A percentile compares a stretch with the other conserved stretches of the same genome.
These are phyloP conservation scores for Trichoderma semiorbis DNA, from an alignment of 2,329 filamentous ascomycete genomes.

Conservation along the genomic window DNA sequence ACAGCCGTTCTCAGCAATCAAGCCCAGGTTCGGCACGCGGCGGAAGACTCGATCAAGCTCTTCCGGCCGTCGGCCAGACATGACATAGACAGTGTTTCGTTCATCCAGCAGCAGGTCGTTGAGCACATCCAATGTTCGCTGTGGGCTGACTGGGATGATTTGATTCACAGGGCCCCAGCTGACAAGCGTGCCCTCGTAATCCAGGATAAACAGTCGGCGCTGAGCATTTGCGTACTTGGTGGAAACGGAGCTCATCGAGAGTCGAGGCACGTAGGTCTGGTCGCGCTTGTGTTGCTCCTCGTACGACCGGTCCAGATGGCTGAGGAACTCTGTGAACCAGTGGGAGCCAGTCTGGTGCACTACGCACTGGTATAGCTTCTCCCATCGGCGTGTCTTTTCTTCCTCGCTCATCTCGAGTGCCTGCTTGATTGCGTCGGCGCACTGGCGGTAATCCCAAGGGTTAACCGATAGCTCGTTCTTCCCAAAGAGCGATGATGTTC, in stretches of 20 bases:
- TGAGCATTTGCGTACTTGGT: conserved; percentile 63
- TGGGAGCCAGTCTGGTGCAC: conserved; percentile 77
- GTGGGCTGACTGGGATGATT: conserved; percentile 79
- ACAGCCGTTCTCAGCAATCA: conserved; percentile 93
- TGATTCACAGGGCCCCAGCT: conserved; percentile 81
- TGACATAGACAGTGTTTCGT: conserved; percentile 85
- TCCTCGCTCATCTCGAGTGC: conserved; percentile 76
- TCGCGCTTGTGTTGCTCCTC: conserved; percentile 82
- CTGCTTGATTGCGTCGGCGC: conserved; percentile 77
- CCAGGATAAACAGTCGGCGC: conserved; percentile 79
- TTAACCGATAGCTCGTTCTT: conserved; percentile 82
- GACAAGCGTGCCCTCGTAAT: conserved; percentile 90
- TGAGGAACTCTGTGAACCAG: conserved; percentile 77
- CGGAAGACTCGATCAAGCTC: conserved; percentile 86
- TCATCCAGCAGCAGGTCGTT: conserved; percentile 78
- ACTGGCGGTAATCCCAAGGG: conserved; percentile 90
- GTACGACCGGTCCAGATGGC: conserved; percentile 70
- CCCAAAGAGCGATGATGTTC: conserved; percentile 80
- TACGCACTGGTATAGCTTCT: conserved; percentile 68
- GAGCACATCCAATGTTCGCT: conserved; percentile 77
- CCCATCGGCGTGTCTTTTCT: conserved; percentile 74
- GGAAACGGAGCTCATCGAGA: conserved; percentile 65
- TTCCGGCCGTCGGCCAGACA: conserved; percentile 83
- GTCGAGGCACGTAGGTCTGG: conserved; percentile 79
- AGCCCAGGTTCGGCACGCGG: conserved; percentile 74